phyloP scores from a whole-genome alignment of 176 grass and related monocot genomes.

The Eleusine coracana region DNA sequence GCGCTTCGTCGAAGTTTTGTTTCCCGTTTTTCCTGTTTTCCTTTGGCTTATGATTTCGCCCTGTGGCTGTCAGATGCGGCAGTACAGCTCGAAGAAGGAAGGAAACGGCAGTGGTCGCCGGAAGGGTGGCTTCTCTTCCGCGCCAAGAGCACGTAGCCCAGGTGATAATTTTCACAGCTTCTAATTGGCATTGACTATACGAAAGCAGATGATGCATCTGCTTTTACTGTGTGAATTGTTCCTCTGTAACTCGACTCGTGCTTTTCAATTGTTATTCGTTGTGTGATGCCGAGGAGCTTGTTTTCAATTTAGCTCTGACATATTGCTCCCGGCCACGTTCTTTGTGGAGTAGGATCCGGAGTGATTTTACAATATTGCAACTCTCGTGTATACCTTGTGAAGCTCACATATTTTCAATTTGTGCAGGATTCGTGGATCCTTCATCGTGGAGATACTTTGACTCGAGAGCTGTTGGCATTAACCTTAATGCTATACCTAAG shows the following conservation, averaged over 20 bases:
- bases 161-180: constrained; percentile 35
- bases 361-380: neutral
- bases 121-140: constrained; percentile 15
- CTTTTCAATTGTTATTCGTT: neutral
- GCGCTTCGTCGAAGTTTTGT: neutral
- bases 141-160: constrained; percentile 17
- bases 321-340: neutral
- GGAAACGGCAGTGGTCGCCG: neutral
- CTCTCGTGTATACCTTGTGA: neutral
- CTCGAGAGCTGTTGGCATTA: constrained; percentile 65
- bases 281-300: neutral
- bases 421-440: constrained; percentile 63
- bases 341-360: neutral
- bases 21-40: neutral
- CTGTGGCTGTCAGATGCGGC: constrained; percentile 39
- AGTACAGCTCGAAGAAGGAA: constrained; percentile 42
- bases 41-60: neutral
- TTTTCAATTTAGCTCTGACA: neutral
- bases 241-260: neutral
- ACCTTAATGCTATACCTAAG: constrained; percentile 41
- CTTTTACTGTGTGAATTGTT: neutral
- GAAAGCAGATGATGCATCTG: neutral
- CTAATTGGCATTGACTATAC: neutral
- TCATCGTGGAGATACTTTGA: constrained; percentile 64
- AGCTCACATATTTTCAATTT: constrained; percentile 25